Percentiles rank a stretch among this genome's conserved stretches.
Evolutionary conservation across 805 yeast species (phyloP).

Genomic region (Yarrowia deformans): DNA sequence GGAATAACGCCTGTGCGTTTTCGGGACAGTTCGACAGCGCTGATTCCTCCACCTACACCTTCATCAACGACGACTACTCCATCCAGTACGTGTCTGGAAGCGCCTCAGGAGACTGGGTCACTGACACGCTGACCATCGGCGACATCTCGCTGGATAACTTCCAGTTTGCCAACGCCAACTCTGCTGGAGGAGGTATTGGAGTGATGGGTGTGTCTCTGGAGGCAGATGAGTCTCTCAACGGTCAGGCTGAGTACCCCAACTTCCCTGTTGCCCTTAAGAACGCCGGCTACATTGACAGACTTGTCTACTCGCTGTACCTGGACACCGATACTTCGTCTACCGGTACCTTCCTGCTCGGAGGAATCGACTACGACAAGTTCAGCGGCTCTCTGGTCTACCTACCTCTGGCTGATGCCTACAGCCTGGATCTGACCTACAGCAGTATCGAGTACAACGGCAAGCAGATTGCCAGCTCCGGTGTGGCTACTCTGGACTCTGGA

Average conservation of each 20-base stretch:
- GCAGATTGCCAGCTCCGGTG: neutral
- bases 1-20: neutral
- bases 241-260: constrained; percentile 42
- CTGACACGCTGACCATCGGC: constrained; percentile 63
- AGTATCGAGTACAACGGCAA: neutral
- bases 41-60: constrained; percentile 42
- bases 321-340: constrained; percentile 45
- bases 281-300: constrained; percentile 52
- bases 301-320: constrained; percentile 57
- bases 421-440: constrained; percentile 34
- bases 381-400: constrained; percentile 50
- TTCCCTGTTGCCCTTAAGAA: constrained; percentile 47
- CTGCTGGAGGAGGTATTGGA: constrained; percentile 58
- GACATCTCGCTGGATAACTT: constrained; percentile 57
- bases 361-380: constrained; percentile 54
- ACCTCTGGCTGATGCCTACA: neutral
- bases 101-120: constrained; percentile 62
- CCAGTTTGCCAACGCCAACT: constrained; percentile 74
- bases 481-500: constrained; percentile 59
- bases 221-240: constrained; percentile 44
- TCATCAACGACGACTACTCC: constrained; percentile 41
- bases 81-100: constrained; percentile 51
- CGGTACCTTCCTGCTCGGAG: constrained; percentile 55
- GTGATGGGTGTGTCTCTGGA: constrained; percentile 50
- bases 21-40: constrained; percentile 9